Evolutionary conservation across 2,329 filamentous ascomycete genomes (phyloP).

Genomic region (Epicoccum nigrum): DNA sequence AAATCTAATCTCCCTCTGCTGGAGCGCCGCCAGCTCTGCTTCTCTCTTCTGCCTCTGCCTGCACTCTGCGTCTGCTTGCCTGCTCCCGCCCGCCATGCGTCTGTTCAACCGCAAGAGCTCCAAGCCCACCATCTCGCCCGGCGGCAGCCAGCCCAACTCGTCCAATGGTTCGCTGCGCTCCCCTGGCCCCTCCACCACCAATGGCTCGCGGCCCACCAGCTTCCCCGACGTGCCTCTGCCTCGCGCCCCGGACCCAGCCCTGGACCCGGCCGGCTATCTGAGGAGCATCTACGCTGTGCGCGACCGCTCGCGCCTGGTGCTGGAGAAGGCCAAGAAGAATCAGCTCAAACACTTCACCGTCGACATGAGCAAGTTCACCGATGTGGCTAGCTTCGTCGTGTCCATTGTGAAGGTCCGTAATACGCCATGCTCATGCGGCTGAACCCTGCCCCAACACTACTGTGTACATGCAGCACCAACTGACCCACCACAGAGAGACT

Average conservation of each 20-base stretch:
- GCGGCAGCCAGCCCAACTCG: conserved; percentile 48
- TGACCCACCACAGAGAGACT: conserved; percentile 63
- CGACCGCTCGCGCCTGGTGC: conserved; percentile 75
- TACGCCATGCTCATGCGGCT: no score
- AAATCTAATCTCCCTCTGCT: conserved; percentile 17
- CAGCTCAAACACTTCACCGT: conserved; percentile 86
- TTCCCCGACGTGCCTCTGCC: conserved; percentile 82
- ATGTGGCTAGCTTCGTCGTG: conserved; percentile 86
- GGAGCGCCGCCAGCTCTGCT: conserved; percentile 18
- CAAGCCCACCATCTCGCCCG: conserved; percentile 46
- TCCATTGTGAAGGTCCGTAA: conserved; percentile 87
- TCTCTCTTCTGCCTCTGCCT: conserved; percentile 3
- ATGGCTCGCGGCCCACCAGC: conserved; percentile 49
- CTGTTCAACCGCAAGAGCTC: conserved; percentile 59
- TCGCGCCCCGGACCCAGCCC: conserved; percentile 81
- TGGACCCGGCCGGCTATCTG: conserved; percentile 89
- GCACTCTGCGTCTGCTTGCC: conserved; percentile 4
- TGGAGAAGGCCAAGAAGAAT: conserved; percentile 78
- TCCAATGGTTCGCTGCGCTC: conserved; percentile 59
- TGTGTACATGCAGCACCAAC: conserved; percentile 4
- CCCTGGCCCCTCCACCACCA: conserved; percentile 52
- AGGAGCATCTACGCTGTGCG: conserved; percentile 87
- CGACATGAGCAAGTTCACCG: conserved; percentile 80
- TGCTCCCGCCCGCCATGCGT: conserved; percentile 51
- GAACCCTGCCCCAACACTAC: no score